Percentiles rank a stretch among this genome's conserved stretches.
phyloP scores from a whole-genome alignment of 768 basidiomycete species.

The Dacryopinax spathularia region DNA sequence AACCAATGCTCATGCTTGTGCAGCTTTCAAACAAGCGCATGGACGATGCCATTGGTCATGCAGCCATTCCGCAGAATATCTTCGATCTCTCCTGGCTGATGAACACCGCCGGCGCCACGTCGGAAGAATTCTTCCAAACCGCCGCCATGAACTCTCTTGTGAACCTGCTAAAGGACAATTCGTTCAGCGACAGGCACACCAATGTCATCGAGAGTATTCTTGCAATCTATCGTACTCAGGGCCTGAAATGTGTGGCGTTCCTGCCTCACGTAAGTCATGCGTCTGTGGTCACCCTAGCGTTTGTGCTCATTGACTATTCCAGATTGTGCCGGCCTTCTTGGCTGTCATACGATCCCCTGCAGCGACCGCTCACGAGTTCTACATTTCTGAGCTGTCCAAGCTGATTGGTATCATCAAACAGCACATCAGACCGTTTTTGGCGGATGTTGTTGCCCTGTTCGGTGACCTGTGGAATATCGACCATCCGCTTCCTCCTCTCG shows the following conservation, averaged over 20 bases:
- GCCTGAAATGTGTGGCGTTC: conserved; percentile 89
- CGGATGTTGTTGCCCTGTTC: conserved; percentile 70
- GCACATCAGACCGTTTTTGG: conserved; percentile 84
- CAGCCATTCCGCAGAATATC: conserved; percentile 28
- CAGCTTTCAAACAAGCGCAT: conserved; percentile 38
- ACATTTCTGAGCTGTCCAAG: conserved; percentile 88
- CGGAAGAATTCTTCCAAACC: conserved; percentile 95
- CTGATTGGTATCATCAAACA: conserved; percentile 94
- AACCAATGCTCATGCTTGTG: conserved; percentile 28
- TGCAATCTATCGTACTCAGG: conserved; percentile 97
- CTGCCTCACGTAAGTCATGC: conserved; percentile 58
- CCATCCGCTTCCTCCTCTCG: conserved; percentile 76
- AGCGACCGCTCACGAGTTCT: conserved; percentile 77
- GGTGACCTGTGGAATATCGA: conserved; percentile 78
- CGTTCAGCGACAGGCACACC: conserved; percentile 74
- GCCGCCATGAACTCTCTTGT: conserved; percentile 83
- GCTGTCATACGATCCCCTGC: conserved; percentile 69
- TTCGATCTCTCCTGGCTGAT: conserved; percentile 30
- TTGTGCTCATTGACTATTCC: not conserved
- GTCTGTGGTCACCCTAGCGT: not conserved
- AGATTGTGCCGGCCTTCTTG: conserved; percentile 88
- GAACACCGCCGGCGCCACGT: conserved; percentile 33
- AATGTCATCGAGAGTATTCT: conserved; percentile 94
- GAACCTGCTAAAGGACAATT: conserved; percentile 74
- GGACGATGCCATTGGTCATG: conserved; percentile 54